Percentiles rank a stretch among this genome's conserved stretches.
Conservation (phyloP, 2,329 filamentous ascomycete genomes). For the Aspergillus nomiae region DNA sequence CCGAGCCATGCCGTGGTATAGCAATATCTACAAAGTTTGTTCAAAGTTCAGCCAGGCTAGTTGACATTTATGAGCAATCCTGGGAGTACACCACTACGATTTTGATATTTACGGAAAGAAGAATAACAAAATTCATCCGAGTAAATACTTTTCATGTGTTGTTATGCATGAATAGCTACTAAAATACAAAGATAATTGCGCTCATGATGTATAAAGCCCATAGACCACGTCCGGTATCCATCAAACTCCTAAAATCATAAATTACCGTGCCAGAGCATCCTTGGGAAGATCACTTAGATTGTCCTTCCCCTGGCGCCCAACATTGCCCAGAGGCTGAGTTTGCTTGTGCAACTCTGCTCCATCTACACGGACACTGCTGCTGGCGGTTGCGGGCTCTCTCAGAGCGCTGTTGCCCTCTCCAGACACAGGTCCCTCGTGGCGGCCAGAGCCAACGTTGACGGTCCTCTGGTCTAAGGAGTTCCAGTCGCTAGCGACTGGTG, state of each 20-base stretch:
- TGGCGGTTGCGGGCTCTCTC: conserved; percentile 61
- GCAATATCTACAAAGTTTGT: too few relatives aligned
- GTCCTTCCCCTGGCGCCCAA: conserved; percentile 66
- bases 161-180: conserved; percentile 2
- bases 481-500: conserved; percentile 75
- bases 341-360: conserved; percentile 58
- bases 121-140: too few relatives aligned
- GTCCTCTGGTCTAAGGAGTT: conserved; percentile 69
- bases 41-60: not conserved
- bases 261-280: conserved; percentile 58
- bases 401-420: conserved; percentile 53
- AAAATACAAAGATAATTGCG: conserved; percentile 2
- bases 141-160: not conserved
- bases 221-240: not conserved
- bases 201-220: conserved; percentile 30
- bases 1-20: not conserved
- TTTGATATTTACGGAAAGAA: not conserved
- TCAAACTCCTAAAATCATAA: conserved; percentile 7
- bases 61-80: not conserved
- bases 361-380: conserved; percentile 52
- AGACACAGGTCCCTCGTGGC: conserved; percentile 56
- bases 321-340: conserved; percentile 44
- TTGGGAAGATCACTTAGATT: conserved; percentile 58
- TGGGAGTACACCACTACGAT: not conserved
- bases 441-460: conserved; percentile 70